Evolutionary conservation across 2,329 filamentous ascomycete genomes (phyloP).

Genomic region (Penicillium sumatraense): DNA sequence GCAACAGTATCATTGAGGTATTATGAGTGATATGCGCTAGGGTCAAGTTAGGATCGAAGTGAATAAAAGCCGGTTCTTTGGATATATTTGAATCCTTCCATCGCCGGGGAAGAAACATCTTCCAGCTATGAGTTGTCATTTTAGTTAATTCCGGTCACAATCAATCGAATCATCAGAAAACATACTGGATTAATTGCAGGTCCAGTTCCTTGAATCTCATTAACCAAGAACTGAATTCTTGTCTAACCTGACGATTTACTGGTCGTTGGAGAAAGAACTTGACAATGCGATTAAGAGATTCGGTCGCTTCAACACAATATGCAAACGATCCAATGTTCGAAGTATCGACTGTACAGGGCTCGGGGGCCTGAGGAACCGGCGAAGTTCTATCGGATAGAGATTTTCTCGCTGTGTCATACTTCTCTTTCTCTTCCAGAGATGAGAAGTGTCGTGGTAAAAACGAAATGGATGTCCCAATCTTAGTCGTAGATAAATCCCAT

Average conservation of each 20-base stretch:
- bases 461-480: conserved; percentile 46
- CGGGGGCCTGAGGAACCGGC: conserved; percentile 5
- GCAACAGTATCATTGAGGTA: conserved; percentile 54
- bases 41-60: conserved; percentile 55
- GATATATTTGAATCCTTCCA: conserved; percentile 44
- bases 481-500: conserved; percentile 48
- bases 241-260: conserved; percentile 45
- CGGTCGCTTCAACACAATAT: conserved; percentile 54
- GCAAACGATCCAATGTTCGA: conserved; percentile 52
- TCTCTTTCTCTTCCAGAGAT: background rate
- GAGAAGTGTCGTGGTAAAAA: conserved; percentile 23
- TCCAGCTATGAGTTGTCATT: conserved; percentile 37
- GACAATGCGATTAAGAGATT: conserved; percentile 52
- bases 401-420: background rate
- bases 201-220: conserved; percentile 56
- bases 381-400: background rate
- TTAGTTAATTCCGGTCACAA: background rate
- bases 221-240: conserved; percentile 51
- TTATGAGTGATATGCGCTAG: conserved; percentile 56
- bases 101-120: conserved; percentile 49
- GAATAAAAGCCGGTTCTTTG: conserved; percentile 20
- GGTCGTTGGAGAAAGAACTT: conserved; percentile 53
- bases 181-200: conserved; percentile 47
- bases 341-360: conserved; percentile 38
- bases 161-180: background rate